Evolutionary conservation across 352 stramenopile species (phyloP).

Genomic region (Phytophthora boehmeriae): DNA sequence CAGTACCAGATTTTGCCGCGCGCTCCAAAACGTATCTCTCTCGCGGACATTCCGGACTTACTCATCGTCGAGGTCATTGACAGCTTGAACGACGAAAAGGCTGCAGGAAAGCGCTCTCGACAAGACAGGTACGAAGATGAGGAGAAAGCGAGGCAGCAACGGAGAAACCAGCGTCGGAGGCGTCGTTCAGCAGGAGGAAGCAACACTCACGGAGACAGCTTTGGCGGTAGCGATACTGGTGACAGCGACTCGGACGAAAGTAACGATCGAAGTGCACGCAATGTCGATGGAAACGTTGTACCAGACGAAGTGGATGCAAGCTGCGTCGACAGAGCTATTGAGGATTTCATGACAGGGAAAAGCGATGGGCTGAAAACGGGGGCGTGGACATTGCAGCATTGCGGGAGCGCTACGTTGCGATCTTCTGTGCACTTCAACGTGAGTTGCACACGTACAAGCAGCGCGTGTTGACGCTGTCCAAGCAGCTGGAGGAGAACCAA

Average conservation of each 20-base stretch:
- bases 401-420: slow-evolving; percentile 60
- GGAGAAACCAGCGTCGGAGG: slow-evolving; percentile 27
- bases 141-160: slow-evolving; percentile 24
- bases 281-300: slow-evolving; percentile 31
- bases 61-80: slow-evolving; percentile 69
- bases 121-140: slow-evolving; percentile 11
- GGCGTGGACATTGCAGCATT: slow-evolving; percentile 41
- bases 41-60: slow-evolving; percentile 68
- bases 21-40: slow-evolving; percentile 62
- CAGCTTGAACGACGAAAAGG: slow-evolving; percentile 14
- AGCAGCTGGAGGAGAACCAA: slow-evolving; percentile 61
- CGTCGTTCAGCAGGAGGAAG: slow-evolving; percentile 9
- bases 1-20: slow-evolving; percentile 63
- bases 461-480: slow-evolving; percentile 49
- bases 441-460: slow-evolving; percentile 66
- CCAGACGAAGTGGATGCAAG: slow-evolving; percentile 32
- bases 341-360: slow-evolving; percentile 42
- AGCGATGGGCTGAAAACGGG: slow-evolving; percentile 13
- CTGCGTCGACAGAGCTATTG: slow-evolving; percentile 60
- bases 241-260: slow-evolving; percentile 26
- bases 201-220: slow-evolving; percentile 22
- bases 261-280: slow-evolving; percentile 4
- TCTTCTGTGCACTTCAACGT: slow-evolving; percentile 70
- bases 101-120: slow-evolving; percentile 10
- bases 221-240: slow-evolving; percentile 19